These are phyloP conservation scores for Tripidium arundinaceum DNA, from an alignment of 202 grass and related monocot species.

Conservation along the genomic window DNA sequence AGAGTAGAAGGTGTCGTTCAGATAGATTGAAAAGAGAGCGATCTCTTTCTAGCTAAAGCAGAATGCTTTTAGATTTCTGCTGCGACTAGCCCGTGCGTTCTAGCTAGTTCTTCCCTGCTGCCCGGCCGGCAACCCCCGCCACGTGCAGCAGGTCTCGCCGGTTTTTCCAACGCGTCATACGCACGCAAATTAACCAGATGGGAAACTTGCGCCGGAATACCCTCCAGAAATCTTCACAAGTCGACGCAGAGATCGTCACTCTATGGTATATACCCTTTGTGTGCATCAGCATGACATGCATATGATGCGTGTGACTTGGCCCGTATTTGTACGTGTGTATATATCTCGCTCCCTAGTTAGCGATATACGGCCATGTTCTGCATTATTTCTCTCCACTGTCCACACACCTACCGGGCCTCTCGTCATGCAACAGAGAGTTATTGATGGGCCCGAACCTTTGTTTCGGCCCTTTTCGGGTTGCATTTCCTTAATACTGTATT, in stretches of 20 bases:
- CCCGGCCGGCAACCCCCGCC: not conserved
- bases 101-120: not conserved
- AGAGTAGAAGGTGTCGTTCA: slow-evolving; percentile 16
- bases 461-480: not conserved
- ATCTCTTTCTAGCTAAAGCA: not conserved
- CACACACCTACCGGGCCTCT: not conserved
- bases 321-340: not conserved
- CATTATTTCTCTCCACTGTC: not conserved
- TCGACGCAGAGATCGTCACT: not conserved
- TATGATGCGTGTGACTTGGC: not conserved
- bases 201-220: not conserved
- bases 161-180: slow-evolving; percentile 20
- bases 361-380: not conserved
- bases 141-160: not conserved
- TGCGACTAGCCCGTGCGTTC: not conserved
- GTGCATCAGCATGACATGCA: slow-evolving; percentile 29
- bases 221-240: not conserved
- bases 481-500: not conserved
- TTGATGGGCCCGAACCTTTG: not conserved
- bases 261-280: not conserved
- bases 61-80: not conserved
- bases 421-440: not conserved
- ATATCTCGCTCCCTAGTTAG: not conserved
- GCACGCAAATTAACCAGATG: not conserved
- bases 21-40: not conserved